Evolutionary conservation across 164 flowering plant genomes (phyloP), one percentile per base, ranked within the genome.

Genomic region (Euptelea pleiosperma): DNA sequence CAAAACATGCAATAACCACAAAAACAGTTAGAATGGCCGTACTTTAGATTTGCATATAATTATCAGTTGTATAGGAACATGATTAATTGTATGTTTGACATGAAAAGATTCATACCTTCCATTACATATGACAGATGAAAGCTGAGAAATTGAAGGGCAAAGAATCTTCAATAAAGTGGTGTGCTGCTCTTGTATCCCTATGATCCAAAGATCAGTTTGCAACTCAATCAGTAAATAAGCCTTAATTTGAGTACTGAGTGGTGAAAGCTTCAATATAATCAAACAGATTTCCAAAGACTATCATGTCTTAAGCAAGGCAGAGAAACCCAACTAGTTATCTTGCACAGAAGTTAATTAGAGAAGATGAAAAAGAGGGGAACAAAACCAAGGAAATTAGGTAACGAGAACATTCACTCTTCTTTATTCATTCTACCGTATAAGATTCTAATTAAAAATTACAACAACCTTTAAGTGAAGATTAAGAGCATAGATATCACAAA

Each of bases 31-130:
- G 3, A 52, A 34, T 19, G 10, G 8, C 24, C 10, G 1, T 10
- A 19, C 42, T 3, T 4, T 36, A 16, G 3, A 19, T 36, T 4
- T 21, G 43, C 34, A 54, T 19, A 31, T 31, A 52, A 2, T 18
- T 31, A 35, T 1, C n/a, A 30, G 15, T 6, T 30, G 26, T 18
- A 54, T 3, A 42, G 26, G 31, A 43, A 21, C 36, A 59, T 33
- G 29, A 42, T 18, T 24, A 16, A n/a, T 12, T 10, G 8, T 46
- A 19, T 41, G 10, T 40, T 40, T 10, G 22, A 14, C 31, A 11
- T 36, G 35, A 28, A 35, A 12, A 58, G n/a, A 35, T n/a, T 2
- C 35, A 37, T 79, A 90, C 97, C 97, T 87, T 71, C 92, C 94
- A 49, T 61, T 72, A 61, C 81, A 52, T 31, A 79, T 45, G 52